A percentile compares a stretch with the other conserved stretches of the same genome.
Conservation (phyloP, 768 basidiomycete species). For the Nevesoporus exiguus region DNA sequence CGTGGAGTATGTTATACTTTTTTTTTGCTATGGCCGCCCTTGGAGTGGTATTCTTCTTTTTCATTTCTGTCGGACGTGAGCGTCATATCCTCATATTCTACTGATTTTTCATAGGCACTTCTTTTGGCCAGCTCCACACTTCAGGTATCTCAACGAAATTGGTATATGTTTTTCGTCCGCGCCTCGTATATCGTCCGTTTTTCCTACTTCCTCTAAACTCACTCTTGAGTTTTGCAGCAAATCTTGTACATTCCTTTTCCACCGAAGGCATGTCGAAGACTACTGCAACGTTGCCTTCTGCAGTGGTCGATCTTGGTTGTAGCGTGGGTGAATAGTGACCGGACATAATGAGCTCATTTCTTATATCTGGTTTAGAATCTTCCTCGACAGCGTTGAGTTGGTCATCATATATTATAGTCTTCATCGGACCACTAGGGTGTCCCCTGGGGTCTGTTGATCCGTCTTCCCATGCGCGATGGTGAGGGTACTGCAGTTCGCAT, state of each 20-base stretch:
- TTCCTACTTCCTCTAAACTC: neutral
- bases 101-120: neutral
- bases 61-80: neutral
- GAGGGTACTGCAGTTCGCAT: neutral
- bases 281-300: neutral
- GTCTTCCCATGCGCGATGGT: neutral
- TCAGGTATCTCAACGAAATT: conserved; percentile 6
- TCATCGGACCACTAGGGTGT: no score
- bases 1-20: conserved; percentile 6
- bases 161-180: conserved; percentile 10
- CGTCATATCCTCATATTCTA: neutral
- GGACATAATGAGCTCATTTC: neutral
- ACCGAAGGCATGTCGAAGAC: neutral
- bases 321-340: conserved; percentile 6
- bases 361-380: conserved; percentile 9
- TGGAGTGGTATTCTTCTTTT: neutral
- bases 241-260: conserved; percentile 6
- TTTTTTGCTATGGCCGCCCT: conserved; percentile 4
- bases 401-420: neutral
- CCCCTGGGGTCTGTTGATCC: neutral
- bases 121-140: neutral
- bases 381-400: conserved; percentile 14
- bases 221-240: neutral
- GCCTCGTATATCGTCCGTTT: conserved; percentile 9
- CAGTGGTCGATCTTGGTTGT: conserved; percentile 18